These are phyloP conservation scores for Aspergillus sojae DNA, from an alignment of 2,329 filamentous ascomycete species.

Conservation along the genomic window DNA sequence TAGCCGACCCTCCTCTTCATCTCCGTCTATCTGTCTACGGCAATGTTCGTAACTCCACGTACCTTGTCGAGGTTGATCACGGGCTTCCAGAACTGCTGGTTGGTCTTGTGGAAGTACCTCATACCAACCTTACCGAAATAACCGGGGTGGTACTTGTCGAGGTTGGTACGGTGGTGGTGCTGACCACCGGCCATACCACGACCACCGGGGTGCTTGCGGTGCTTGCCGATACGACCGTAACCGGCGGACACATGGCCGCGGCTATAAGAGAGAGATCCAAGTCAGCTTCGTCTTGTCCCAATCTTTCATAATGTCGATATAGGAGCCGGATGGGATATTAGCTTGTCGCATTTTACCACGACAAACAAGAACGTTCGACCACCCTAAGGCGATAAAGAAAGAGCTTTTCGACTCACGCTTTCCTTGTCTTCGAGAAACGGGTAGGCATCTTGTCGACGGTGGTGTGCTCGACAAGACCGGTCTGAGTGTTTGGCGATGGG, in stretches of 20 bases:
- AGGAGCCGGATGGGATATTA: not conserved
- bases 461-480: conserved; percentile 44
- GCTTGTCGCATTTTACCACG: conserved; percentile 16
- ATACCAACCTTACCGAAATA: conserved; percentile 99
- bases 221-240: conserved; percentile 98
- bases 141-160: conserved; percentile 94
- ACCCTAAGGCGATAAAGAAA: conserved; percentile 23
- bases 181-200: conserved; percentile 95
- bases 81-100: conserved; percentile 98
- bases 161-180: conserved; percentile 95
- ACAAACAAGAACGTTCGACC: conserved; percentile 15
- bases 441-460: conserved; percentile 54
- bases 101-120: conserved; percentile 95
- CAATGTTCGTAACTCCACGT: conserved; percentile 33
- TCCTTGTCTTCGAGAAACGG: conserved; percentile 54
- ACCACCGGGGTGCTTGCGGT: conserved; percentile 86
- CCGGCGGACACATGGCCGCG: conserved; percentile 98
- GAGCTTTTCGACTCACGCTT: conserved; percentile 45
- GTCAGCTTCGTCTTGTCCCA: conserved; percentile 18
- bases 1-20: not conserved
- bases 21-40: conserved; percentile 13
- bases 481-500: conserved; percentile 40
- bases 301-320: not conserved
- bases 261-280: conserved; percentile 49
- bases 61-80: conserved; percentile 99